Percentiles rank a stretch among this genome's conserved stretches.
Evolutionary conservation across 140 eudicot species (phyloP).

Genomic region (Bidens hawaiensis): DNA sequence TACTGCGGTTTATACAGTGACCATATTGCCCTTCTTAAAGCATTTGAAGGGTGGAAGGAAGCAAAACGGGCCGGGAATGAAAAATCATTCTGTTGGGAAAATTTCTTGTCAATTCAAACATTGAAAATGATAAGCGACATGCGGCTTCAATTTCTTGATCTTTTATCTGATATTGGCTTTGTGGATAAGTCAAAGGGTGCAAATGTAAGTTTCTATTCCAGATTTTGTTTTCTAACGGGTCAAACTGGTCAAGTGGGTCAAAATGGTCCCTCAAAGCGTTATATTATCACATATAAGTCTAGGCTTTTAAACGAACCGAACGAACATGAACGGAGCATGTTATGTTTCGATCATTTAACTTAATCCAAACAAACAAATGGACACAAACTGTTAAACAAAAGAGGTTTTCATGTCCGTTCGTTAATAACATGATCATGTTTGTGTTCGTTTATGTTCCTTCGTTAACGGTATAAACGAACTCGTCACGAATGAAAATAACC

Average conservation of each 20-base stretch:
- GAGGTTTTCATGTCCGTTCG: too few species aligned
- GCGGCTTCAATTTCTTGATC: slow-evolving; percentile 78
- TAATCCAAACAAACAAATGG: too few species aligned
- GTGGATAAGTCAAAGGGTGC: slow-evolving; percentile 79
- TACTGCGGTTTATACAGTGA: slow-evolving; percentile 64
- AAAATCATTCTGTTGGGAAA: slow-evolving; percentile 85
- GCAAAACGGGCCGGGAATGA: slow-evolving; percentile 75
- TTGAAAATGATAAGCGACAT: slow-evolving; percentile 93
- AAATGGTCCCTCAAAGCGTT: background rate
- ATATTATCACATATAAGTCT: too few species aligned
- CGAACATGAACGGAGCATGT: too few species aligned
- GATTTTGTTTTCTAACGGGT: background rate
- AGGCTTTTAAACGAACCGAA: too few species aligned
- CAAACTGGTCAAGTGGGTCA: background rate
- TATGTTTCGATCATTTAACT: too few species aligned
- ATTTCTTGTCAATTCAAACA: slow-evolving; percentile 71
- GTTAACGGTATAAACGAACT: too few species aligned
- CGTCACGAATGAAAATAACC: too few species aligned
- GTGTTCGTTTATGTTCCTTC: too few species aligned
- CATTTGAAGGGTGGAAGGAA: slow-evolving; percentile 91
- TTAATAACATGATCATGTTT: too few species aligned
- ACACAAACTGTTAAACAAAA: too few species aligned
- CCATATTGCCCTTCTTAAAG: slow-evolving; percentile 92
- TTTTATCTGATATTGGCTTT: slow-evolving; percentile 84
- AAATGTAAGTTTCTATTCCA: slow-evolving; percentile 41